Evolutionary conservation across 805 yeast species (phyloP), one percentile per base, ranked within the genome.

Genomic region (Wickerhamiella bombiphila): DNA sequence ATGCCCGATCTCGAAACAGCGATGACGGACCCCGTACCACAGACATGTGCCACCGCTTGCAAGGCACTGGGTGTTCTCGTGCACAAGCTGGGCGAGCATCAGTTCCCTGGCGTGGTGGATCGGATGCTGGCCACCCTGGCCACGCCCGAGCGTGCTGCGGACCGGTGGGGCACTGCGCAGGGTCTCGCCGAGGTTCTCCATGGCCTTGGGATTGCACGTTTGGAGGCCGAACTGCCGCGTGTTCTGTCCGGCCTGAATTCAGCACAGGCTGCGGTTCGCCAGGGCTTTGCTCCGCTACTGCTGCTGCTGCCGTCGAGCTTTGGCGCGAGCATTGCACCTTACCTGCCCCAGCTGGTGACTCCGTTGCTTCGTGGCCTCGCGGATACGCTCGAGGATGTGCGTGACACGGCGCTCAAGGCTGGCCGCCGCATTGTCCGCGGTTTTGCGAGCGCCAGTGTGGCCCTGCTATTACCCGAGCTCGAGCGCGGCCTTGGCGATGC

Each of bases 21-120:
- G 4, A 88, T 91, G 94, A 95, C 93, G 36, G 99, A 91, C 50
- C 98, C 98, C 1, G 98, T 91, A 37, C 94, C 97, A 22, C 81
- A 76, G 30, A 91, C 99, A 0, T 74, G 97, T 56, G 93, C 97
- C 1, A 91, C 95, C 16, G 97, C 97, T 18, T 86, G 96, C 16
- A 75, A 96, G 60, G 98, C 98, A 0, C 63, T 91, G 36, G 99
- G 99, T 48, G 83, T 96, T 0, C 66, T 91, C 44, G 95, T 93
- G 34, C 97, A 91, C 57, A 88, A 86, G 56, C 66, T 91, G 29
- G 99, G 99, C 39, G 99, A 91, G 60, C 94, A 82, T 34, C 77
- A 74, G 48, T 86, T 91, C 82, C 96, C 98, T 25, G 80, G 72
- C 29, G 73, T 91, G 55, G 80, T 91, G 48, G 81, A 93, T 33